Base-by-base conservation (phyloP, 805 yeast species). In the Metschnikowia shivogae region DNA sequence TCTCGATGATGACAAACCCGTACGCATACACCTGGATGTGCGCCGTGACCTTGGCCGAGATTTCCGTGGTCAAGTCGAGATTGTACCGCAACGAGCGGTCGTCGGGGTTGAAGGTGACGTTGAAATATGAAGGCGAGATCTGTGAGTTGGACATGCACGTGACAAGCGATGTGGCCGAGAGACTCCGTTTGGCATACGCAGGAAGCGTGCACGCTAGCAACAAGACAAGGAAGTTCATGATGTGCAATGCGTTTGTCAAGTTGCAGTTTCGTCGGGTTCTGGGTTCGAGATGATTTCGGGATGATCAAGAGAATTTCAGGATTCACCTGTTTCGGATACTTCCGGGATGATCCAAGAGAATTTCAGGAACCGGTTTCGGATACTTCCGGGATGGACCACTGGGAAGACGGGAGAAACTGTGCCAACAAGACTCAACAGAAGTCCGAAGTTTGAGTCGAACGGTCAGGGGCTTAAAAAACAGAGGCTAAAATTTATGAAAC, bases 101-200 rank as follows among this genome's bases (percentile, higher is more conserved):
- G 47, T 81, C 85, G 4, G 95, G 95, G 57, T 84, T 73, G 62
- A 88, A 87, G 1, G 74, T 70, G 34, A 90, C 95, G 55, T 84
- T 77, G 60, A 90, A 88, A 53, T 76, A 77, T 14, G 82, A 70
- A 3, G 96, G 92, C 3, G 86, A 74, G 47, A 90, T 67, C 55
- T 79, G 81, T 3, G 92, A 83, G 59, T 78, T 70, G 47, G 81
- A 86, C 86, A 84, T 84, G 68, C 97, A 90, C 8, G 95, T 80
- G 39, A 89, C 96, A 51, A 90, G 73, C 3, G 97, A 86, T 12
- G 84, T 70, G 7, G 96, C 96, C 35, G 63, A 46, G 31, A 72
- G 64, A 31, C 57, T 41, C 37, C 74, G 54, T 42, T 53, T 58
- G 33, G 63, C 56, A 30, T 44, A 28, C 17, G 31, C 55, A 3